These are phyloP conservation scores for Phoenix dactylifera DNA, from an alignment of 176 grass and related monocot genomes.

Conservation along the genomic window DNA sequence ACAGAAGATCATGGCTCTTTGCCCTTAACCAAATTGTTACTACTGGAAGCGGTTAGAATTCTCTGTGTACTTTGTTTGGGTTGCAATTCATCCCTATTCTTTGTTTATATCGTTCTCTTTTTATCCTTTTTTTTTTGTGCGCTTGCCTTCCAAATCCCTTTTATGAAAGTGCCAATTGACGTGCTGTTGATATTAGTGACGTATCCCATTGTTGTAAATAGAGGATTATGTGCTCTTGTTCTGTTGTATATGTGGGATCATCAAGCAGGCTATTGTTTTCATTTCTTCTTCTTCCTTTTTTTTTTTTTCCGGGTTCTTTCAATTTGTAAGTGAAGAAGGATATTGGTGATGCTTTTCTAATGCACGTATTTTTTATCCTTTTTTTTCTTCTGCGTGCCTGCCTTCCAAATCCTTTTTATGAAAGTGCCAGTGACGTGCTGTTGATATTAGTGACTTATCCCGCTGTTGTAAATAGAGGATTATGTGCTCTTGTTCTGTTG, in stretches of 20 bases:
- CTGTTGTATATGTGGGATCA: background rate
- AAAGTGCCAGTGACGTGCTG: constrained; percentile 4
- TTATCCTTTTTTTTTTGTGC: constrained; percentile 8
- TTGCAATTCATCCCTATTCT: too few species aligned
- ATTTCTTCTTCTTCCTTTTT: background rate
- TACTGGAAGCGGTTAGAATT: constrained; percentile 30
- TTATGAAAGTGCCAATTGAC: constrained; percentile 2
- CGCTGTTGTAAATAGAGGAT: constrained; percentile 40
- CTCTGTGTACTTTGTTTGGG: background rate
- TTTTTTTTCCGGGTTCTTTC: background rate
- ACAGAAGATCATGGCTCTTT: constrained; percentile 50
- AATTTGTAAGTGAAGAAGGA: background rate
- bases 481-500: constrained; percentile 6
- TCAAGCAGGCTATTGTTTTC: background rate
- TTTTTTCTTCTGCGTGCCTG: constrained; percentile 2
- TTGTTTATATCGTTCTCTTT: constrained; percentile 4
- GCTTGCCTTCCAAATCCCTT: background rate
- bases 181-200: constrained; percentile 24
- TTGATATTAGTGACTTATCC: constrained; percentile 21
- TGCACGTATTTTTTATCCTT: too few species aligned
- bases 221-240: constrained; percentile 12
- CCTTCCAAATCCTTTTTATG: constrained; percentile 1
- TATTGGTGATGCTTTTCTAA: too few species aligned
- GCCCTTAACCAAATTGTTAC: constrained; percentile 47
- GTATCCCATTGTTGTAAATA: constrained; percentile 36